A percentile compares a stretch with the other conserved stretches of the same genome.
These are phyloP conservation scores for Oxalis stricta DNA, from an alignment of 441 rosid species.

Conservation along the genomic window DNA sequence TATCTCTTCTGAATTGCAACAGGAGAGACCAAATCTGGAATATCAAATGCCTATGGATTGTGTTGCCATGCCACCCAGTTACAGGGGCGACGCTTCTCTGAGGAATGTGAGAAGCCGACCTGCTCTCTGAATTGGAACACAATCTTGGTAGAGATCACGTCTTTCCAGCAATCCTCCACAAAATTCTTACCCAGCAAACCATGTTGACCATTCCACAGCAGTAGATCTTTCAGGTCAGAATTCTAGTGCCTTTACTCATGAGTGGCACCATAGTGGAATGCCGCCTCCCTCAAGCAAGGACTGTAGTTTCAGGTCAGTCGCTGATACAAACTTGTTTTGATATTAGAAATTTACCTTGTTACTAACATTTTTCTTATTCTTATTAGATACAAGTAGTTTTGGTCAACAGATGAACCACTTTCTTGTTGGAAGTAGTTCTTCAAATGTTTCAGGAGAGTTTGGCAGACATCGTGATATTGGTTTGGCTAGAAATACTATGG, in stretches of 20 bases:
- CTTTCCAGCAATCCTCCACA: constrained; percentile 29
- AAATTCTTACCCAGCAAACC: constrained; percentile 30
- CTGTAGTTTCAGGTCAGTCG: constrained; percentile 26
- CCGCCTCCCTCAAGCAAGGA: constrained; percentile 47
- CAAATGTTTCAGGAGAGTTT: constrained; percentile 25
- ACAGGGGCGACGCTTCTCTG: constrained; percentile 50
- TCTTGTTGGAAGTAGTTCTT: constrained; percentile 24
- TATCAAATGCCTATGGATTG: constrained; percentile 43
- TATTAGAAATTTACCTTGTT: not conserved
- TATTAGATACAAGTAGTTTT: constrained; percentile 47
- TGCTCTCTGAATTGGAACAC: constrained; percentile 47
- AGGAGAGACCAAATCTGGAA: constrained; percentile 41
- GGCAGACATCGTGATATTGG: constrained; percentile 38
- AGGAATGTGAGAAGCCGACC: constrained; percentile 81
- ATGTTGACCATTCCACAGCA: constrained; percentile 32
- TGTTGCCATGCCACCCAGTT: constrained; percentile 22
- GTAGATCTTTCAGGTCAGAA: constrained; percentile 35
- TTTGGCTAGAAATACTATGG: constrained; percentile 33
- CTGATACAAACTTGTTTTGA: not conserved
- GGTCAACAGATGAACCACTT: constrained; percentile 33
- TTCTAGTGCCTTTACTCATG: constrained; percentile 31
- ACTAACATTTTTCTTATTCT: constrained; percentile 6
- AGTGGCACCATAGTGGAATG: constrained; percentile 43
- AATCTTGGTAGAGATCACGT: constrained; percentile 30
- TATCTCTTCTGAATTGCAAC: constrained; percentile 33